Conservation (phyloP, 1,139 yeast species). For the Candida sojae region DNA sequence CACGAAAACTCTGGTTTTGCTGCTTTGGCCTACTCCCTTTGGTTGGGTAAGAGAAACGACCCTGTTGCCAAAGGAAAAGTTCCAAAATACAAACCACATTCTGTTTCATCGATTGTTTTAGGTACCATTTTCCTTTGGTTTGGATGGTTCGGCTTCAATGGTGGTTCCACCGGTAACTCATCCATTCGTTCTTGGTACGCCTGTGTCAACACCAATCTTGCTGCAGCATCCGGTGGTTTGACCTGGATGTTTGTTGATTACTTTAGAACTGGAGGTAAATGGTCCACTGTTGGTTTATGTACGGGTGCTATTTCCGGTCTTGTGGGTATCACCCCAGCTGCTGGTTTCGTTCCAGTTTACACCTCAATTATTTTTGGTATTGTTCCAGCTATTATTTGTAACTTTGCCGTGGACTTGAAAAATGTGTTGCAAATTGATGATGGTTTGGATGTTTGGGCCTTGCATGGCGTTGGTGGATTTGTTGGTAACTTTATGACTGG, state of each 20-base stretch:
- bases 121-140: constrained; percentile 96
- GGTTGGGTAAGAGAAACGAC: constrained; percentile 90
- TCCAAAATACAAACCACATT: constrained; percentile 90
- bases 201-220: constrained; percentile 85
- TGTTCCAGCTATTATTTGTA: constrained; percentile 76
- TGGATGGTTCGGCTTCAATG: constrained; percentile 98
- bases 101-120: constrained; percentile 84
- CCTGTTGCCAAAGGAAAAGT: constrained; percentile 68
- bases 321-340: constrained; percentile 96
- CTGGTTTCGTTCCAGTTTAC: constrained; percentile 93
- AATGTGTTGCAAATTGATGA: constrained; percentile 77
- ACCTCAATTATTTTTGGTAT: constrained; percentile 83
- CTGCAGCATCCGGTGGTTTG: constrained; percentile 90
- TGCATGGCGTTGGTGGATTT: constrained; percentile 94
- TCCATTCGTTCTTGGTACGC: constrained; percentile 93
- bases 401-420: constrained; percentile 84
- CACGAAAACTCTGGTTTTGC: constrained; percentile 95
- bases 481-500: constrained; percentile 85
- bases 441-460: constrained; percentile 92
- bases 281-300: constrained; percentile 95
- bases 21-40: constrained; percentile 88
- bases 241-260: constrained; percentile 93
- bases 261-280: constrained; percentile 83
- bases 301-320: constrained; percentile 93
- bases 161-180: constrained; percentile 94